A percentile compares a stretch with the other conserved stretches of the same genome.
Evolutionary conservation across 192 early-diverging fungal species (phyloP).

Genomic region (Irineochytrium annulatum): DNA sequence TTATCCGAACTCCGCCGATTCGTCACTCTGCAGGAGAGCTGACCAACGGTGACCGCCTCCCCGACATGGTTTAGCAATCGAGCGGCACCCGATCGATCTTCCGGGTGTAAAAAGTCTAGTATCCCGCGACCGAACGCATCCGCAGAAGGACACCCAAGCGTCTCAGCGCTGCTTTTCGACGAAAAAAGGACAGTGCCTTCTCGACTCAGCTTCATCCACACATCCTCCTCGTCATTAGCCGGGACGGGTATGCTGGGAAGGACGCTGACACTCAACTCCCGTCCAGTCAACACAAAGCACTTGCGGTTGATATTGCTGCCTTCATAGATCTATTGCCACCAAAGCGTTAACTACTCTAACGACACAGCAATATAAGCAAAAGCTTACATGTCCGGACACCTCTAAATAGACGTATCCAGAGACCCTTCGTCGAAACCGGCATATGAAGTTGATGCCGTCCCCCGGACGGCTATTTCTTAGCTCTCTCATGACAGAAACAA

Average conservation of each 20-base stretch:
- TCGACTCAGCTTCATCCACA: slow-evolving; percentile 58
- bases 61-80: not conserved
- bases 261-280: slow-evolving; percentile 43
- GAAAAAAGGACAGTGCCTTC: slow-evolving; percentile 53
- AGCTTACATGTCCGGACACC: slow-evolving; percentile 51
- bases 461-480: slow-evolving; percentile 46
- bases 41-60: not conserved
- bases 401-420: slow-evolving; percentile 66
- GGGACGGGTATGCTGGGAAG: slow-evolving; percentile 31
- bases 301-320: slow-evolving; percentile 52
- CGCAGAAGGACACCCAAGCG: slow-evolving; percentile 13
- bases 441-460: slow-evolving; percentile 53
- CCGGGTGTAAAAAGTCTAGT: not conserved
- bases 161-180: slow-evolving; percentile 1
- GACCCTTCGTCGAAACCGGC: slow-evolving; percentile 53
- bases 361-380: not conserved
- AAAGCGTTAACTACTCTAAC: not conserved
- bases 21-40: not conserved
- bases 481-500: slow-evolving; percentile 65
- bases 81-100: not conserved
- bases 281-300: slow-evolving; percentile 63
- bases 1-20: too few relatives aligned
- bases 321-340: slow-evolving; percentile 45
- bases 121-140: not conserved
- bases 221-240: slow-evolving; percentile 31